Evolutionary conservation across 768 basidiomycete genomes (phyloP).

Genomic region (Panaeolus cyanescens): DNA sequence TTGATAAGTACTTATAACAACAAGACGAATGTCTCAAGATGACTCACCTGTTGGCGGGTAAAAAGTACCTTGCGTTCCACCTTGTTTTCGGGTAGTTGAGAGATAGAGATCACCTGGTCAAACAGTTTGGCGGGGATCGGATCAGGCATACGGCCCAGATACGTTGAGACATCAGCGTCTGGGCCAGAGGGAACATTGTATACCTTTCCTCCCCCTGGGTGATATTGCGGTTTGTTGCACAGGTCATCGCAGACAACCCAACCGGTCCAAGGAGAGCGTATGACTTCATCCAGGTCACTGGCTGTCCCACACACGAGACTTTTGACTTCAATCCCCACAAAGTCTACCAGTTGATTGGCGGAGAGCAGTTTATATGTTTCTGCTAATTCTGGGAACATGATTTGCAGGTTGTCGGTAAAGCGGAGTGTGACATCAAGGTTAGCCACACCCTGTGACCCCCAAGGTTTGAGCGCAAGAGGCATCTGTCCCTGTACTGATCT

Average conservation of each 20-base stretch:
- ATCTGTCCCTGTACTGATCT: too few species aligned
- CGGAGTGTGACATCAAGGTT: background rate
- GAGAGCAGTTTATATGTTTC: background rate
- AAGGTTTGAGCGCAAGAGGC: background rate
- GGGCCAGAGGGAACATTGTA: background rate
- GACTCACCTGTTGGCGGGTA: too few species aligned
- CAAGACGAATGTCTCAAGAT: too few species aligned
- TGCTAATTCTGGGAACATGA: background rate
- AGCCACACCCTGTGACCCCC: background rate
- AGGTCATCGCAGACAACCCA: background rate
- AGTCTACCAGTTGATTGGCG: background rate
- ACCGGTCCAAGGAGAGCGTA: background rate
- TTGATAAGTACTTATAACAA: too few species aligned
- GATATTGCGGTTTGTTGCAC: background rate
- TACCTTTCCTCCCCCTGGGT: background rate
- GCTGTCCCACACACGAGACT: background rate
- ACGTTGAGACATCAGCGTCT: background rate
- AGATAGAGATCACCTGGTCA: too few species aligned
- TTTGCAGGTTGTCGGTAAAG: background rate
- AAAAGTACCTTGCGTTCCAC: too few species aligned
- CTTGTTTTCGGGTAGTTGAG: too few species aligned
- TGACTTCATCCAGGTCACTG: background rate
- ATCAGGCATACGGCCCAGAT: background rate
- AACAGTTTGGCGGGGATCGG: too few species aligned
- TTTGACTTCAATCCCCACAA: background rate